Percentiles rank a stretch among this genome's conserved stretches.
phyloP scores from a whole-genome alignment of 2,329 filamentous ascomycete species.

The Xylaria sp. region DNA sequence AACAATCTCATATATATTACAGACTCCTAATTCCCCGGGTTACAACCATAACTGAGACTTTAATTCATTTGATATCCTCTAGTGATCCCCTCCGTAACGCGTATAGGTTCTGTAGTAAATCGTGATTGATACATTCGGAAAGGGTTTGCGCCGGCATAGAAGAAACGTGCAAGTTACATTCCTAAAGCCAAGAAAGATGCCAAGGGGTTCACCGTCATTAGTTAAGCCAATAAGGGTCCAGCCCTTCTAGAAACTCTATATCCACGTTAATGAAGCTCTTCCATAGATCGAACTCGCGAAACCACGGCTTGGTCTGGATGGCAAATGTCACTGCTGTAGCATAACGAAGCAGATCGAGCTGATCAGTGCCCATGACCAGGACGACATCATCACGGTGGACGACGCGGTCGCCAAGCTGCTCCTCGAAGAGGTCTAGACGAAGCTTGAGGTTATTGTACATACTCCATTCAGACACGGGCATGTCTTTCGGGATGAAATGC shows the following conservation, averaged over 20 bases:
- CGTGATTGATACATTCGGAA: background rate
- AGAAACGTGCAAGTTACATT: background rate
- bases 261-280: slow-evolving; percentile 63
- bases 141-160: background rate
- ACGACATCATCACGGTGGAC: slow-evolving; percentile 56
- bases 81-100: too few relatives aligned
- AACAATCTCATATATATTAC: too few relatives aligned
- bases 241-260: slow-evolving; percentile 54
- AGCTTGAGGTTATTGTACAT: slow-evolving; percentile 54
- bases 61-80: too few relatives aligned
- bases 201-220: slow-evolving; percentile 21
- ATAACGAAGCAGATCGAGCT: slow-evolving; percentile 54
- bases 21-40: too few relatives aligned
- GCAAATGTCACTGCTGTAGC: slow-evolving; percentile 56
- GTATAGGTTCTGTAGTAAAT: too few relatives aligned
- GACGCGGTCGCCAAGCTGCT: slow-evolving; percentile 53
- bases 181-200: background rate
- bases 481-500: slow-evolving; percentile 54
- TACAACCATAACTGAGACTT: too few relatives aligned
- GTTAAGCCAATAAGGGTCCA: slow-evolving; percentile 56
- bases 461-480: slow-evolving; percentile 49
- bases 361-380: slow-evolving; percentile 58
- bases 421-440: slow-evolving; percentile 48
- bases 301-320: slow-evolving; percentile 61
- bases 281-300: slow-evolving; percentile 62